Evolutionary conservation across 176 grass and related monocot species (phyloP), one percentile per base, ranked within the genome.

Genomic region (Oryza coarctata): DNA sequence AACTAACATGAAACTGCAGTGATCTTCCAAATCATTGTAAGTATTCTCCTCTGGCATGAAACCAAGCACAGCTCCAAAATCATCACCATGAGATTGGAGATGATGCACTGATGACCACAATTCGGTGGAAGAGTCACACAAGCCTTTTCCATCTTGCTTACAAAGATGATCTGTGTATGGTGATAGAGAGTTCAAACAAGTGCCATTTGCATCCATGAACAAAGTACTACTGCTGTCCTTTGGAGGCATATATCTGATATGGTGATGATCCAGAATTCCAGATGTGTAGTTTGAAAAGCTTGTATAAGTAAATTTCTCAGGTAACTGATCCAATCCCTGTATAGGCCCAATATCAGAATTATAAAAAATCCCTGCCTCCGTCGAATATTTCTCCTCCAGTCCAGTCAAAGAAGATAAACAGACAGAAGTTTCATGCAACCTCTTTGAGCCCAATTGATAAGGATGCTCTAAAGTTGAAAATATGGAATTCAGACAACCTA

Each of bases 401-500:
- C 52, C 90, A 85, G 64, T 7, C 30, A 89, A 81, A 71, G 36
- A 74, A 81, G 80, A 80, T 67, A 47, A 13, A 81, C 3, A 27
- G 61, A 68, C 47, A 78, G 39, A 38, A 61, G 80, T 34, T 57
- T 63, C 75, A 86, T 50, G 62, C 31, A 76, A 29, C 27, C 18
- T 62, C 41, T 77, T 84, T 29, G 29, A 26, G 13, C 72, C 28
- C 45, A 63, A 47, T 26, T 86, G 45, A 76, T 68, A 81, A 62
- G 45, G 44, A 62, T 73, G 55, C 47, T 75, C 80, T 77, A 71
- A 83, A 80, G 43, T 66, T 80, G 64, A 87, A 87, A 20, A 68
- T 34, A 83, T 77, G 55, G 64, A 66, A 83, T 75, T 41, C 55
- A 75, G 8, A 68, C 22, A 78, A 65, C 65, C 63, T 72, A 71